Conservation (phyloP, 495 filamentous ascomycete species). For the Neurospora sublineolata region DNA sequence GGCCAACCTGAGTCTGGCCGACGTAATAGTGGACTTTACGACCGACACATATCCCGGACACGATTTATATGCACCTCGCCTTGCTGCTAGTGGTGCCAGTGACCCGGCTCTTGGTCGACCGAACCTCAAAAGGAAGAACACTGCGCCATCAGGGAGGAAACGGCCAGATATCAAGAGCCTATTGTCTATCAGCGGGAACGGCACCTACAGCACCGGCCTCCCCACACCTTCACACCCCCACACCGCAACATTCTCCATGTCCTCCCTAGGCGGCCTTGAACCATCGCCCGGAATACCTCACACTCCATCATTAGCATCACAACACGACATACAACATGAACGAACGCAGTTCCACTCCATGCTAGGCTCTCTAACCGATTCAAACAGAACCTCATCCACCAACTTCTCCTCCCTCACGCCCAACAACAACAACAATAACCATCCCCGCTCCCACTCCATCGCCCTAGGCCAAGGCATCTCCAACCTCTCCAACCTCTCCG, state of each 20-base stretch:
- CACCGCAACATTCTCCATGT: conserved; percentile 22
- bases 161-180: conserved; percentile 24
- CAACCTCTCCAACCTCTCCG: conserved; percentile 5
- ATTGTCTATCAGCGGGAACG: conserved; percentile 10
- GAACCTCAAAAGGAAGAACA: conserved; percentile 32
- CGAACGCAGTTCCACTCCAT: conserved; percentile 1
- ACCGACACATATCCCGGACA: conserved; percentile 36
- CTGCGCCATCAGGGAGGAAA: conserved; percentile 17
- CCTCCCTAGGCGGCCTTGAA: conserved; percentile 13
- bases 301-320: conserved; percentile 14
- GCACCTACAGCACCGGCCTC: conserved; percentile 16
- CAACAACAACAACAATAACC: background rate
- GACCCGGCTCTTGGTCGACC: conserved; percentile 17
- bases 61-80: conserved; percentile 29
- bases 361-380: conserved; percentile 14
- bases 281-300: conserved; percentile 23
- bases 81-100: background rate
- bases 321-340: conserved; percentile 10
- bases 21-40: conserved; percentile 38
- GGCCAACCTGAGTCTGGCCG: conserved; percentile 40
- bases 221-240: conserved; percentile 19
- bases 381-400: background rate
- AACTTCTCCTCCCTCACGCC: conserved; percentile 13
- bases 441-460: background rate
- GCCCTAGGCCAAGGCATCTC: conserved; percentile 2